Evolutionary conservation across 805 yeast species (phyloP).

Genomic region (Candida andamanensis): DNA sequence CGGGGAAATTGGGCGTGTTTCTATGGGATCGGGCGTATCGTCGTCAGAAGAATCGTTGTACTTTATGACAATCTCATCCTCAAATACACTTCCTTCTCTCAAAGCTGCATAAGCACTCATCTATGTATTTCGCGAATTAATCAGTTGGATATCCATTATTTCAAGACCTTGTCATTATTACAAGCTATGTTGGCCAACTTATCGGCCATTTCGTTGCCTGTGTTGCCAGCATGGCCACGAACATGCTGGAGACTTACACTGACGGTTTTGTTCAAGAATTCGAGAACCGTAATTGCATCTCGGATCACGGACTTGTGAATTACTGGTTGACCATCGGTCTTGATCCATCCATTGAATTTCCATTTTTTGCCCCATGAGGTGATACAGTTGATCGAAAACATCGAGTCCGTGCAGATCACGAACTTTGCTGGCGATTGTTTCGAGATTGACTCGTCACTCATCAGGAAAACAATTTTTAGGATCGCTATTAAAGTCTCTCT

Average conservation of each 20-base stretch:
- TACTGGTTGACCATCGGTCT: slow-evolving; percentile 40
- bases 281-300: slow-evolving; percentile 26
- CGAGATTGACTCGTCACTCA: background rate
- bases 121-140: slow-evolving; percentile 2
- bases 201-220: slow-evolving; percentile 79
- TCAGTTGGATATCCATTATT: background rate
- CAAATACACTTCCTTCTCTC: slow-evolving; percentile 12
- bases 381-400: slow-evolving; percentile 54
- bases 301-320: slow-evolving; percentile 50
- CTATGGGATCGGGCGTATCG: slow-evolving; percentile 9
- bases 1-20: slow-evolving; percentile 4
- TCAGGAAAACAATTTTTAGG: slow-evolving; percentile 15
- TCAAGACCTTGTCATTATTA: slow-evolving; percentile 11
- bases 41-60: slow-evolving; percentile 28
- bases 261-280: slow-evolving; percentile 27
- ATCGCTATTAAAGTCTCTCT: slow-evolving; percentile 52
- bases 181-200: slow-evolving; percentile 66
- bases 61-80: slow-evolving; percentile 13
- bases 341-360: slow-evolving; percentile 48
- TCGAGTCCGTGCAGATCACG: slow-evolving; percentile 64
- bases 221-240: slow-evolving; percentile 62
- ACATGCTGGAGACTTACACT: slow-evolving; percentile 54
- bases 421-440: background rate
- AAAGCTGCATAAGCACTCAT: slow-evolving; percentile 35
- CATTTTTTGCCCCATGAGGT: slow-evolving; percentile 47